These are phyloP conservation scores for Aspergillus carlsbadensis DNA, from an alignment of 495 filamentous ascomycete species.

Conservation along the genomic window DNA sequence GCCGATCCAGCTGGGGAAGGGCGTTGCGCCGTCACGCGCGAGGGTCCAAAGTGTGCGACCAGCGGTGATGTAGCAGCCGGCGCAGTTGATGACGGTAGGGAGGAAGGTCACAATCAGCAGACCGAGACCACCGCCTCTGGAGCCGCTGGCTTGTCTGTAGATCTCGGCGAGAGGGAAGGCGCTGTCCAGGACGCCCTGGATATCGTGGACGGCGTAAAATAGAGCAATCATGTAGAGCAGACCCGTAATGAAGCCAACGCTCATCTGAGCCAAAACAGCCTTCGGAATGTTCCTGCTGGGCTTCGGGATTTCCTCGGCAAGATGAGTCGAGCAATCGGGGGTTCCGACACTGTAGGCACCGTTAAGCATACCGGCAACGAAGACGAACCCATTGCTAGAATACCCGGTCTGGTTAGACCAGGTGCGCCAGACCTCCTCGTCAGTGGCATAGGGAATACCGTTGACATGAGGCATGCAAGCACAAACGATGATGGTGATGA, in stretches of 20 bases:
- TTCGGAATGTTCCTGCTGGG: conserved; percentile 49
- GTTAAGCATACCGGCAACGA: conserved; percentile 79
- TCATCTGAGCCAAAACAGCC: conserved; percentile 50
- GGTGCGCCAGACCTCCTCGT: conserved; percentile 60
- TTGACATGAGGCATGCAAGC: conserved; percentile 66
- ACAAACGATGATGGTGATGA: conserved; percentile 72
- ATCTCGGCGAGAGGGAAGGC: conserved; percentile 75
- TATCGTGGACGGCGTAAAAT: conserved; percentile 50
- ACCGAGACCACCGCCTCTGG: conserved; percentile 55
- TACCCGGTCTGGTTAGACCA: conserved; percentile 71
- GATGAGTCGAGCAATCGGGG: conserved; percentile 71
- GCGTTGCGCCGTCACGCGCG: conserved; percentile 65
- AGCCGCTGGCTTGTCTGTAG: conserved; percentile 75
- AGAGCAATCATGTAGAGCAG: conserved; percentile 52
- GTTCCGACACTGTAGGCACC: conserved; percentile 84
- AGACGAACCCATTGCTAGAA: conserved; percentile 68
- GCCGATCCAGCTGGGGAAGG: conserved; percentile 40
- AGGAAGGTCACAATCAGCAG: conserved; percentile 67
- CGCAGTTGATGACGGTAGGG: conserved; percentile 57
- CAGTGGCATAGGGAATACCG: conserved; percentile 47
- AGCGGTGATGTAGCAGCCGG: conserved; percentile 71
- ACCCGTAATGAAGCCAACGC: conserved; percentile 48
- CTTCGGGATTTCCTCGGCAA: conserved; percentile 78
- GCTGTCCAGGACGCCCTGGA: conserved; percentile 34
- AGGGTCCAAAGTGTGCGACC: conserved; percentile 88